A percentile compares a stretch with the other conserved stretches of the same genome.
Evolutionary conservation across 345 rosid genomes (phyloP).

Genomic region (Citrus mangshanensis): DNA sequence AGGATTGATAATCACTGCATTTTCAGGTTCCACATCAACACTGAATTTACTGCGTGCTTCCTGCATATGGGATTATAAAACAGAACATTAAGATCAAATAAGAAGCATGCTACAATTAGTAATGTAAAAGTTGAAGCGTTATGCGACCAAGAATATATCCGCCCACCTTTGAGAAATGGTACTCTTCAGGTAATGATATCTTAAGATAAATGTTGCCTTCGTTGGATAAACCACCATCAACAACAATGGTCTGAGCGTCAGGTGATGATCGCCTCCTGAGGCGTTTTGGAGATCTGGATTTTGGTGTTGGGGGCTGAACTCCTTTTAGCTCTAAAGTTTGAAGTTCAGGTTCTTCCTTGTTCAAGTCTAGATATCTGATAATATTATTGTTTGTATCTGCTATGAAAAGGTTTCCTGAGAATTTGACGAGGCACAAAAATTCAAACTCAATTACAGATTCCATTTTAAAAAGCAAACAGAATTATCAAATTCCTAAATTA

Average conservation of each 20-base stretch:
- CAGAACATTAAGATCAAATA: neutral
- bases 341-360: constrained; percentile 49
- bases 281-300: constrained; percentile 63
- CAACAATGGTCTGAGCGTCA: constrained; percentile 57
- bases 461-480: neutral
- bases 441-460: neutral
- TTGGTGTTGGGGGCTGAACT: constrained; percentile 67
- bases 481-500: neutral
- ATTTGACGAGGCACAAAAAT: constrained; percentile 7
- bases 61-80: constrained; percentile 32
- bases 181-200: constrained; percentile 71
- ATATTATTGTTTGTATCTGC: constrained; percentile 91
- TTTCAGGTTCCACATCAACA: constrained; percentile 73
- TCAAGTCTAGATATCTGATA: constrained; percentile 67
- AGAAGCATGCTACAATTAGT: neutral
- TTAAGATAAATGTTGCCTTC: constrained; percentile 63
- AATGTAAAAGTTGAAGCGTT: neutral
- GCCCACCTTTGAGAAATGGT: constrained; percentile 93
- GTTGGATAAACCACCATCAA: constrained; percentile 51
- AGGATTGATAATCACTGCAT: constrained; percentile 49
- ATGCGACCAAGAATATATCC: neutral
- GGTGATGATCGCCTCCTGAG: constrained; percentile 64
- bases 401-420: constrained; percentile 67
- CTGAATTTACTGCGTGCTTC: constrained; percentile 78
- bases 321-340: constrained; percentile 80